Evolutionary conservation across 805 yeast genomes (phyloP), one percentile per base, ranked within the genome.

Genomic region (Candida ovalis): DNA sequence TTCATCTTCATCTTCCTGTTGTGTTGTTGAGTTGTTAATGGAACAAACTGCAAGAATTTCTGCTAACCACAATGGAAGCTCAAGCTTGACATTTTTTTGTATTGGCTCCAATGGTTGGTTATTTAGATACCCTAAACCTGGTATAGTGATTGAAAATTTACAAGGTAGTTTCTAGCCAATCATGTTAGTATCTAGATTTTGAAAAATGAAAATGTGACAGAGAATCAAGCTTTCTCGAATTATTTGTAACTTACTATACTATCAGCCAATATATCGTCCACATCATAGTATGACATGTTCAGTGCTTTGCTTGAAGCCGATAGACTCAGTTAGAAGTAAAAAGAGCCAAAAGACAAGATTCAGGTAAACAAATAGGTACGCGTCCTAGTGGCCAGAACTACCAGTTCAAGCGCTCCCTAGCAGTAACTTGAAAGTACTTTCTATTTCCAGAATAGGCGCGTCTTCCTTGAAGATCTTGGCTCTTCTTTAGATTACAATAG

Each of bases 31-130:
- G 50, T 54, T 13, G 60, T 57, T 15, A 49, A 51, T 74, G 59
- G 55, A 67, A 57, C 69, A 65, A 18, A 78, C 70, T 0, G 96
- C 96, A 28, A 91, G 68, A 1, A 86, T 77, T 49, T 83, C 83
- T 0, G 96, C 95, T 37, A 92, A 67, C 98, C 98, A 92, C 25
- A 90, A 65, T 0, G 98, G 98, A 22, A 92, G 72, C 49, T 87
- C 91, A 3, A 89, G 59, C 58, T 81, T 82, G 2, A 90, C 74
- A 30, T 81, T 82, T 56, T 79, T 74, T 46, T 70, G 67, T 27
- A 84, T 71, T 50, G 81, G 62, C 53, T 80, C 75, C 1, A 86
- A 88, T 1, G 89, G 87, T 51, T 84, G 80, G 7, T 91, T 89
- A 59, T 86, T 91, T 6, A 92, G 71, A 59, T 84, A 88, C 2